phyloP scores from a whole-genome alignment of 305 asterid genomes.

The Stenogyne calaminthoides region DNA sequence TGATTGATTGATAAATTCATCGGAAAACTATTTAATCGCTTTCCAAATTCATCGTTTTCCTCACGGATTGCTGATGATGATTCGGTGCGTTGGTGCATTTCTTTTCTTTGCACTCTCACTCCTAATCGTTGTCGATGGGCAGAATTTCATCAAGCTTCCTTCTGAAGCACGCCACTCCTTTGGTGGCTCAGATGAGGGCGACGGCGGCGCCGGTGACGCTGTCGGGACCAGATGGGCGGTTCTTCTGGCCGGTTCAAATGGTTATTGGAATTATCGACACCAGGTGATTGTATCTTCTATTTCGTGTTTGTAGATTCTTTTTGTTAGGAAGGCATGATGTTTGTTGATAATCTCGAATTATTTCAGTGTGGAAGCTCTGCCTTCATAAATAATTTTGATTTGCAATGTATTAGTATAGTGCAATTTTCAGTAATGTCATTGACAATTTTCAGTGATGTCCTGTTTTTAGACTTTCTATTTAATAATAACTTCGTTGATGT shows the following conservation, averaged over 20 bases:
- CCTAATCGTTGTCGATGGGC: slow-evolving; percentile 43
- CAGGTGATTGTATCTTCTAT: slow-evolving; percentile 56
- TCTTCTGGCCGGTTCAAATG: slow-evolving; percentile 87
- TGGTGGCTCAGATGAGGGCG: slow-evolving; percentile 32
- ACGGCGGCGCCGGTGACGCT: slow-evolving; percentile 43
- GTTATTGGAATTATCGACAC: slow-evolving; percentile 92
- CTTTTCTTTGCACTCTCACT: slow-evolving; percentile 42
- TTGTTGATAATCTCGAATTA: not conserved
- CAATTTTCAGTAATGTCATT: not conserved
- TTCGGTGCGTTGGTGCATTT: slow-evolving; percentile 38
- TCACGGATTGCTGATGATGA: slow-evolving; percentile 40
- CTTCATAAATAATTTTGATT: not conserved
- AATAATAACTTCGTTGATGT: not conserved
- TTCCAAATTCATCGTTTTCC: not conserved
- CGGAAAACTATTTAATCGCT: not conserved
- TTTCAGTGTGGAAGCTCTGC: not conserved
- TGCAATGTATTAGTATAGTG: not conserved
- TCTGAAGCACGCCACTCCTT: slow-evolving; percentile 57
- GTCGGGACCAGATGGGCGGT: slow-evolving; percentile 92
- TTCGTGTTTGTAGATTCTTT: not conserved
- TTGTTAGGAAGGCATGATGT: not conserved
- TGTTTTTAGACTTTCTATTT: not conserved
- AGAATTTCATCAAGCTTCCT: slow-evolving; percentile 61
- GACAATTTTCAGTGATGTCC: not conserved
- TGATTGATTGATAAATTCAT: not conserved